These are phyloP conservation scores for Sugiyamaella boreocaroliniensis DNA, from an alignment of 805 yeast species.

Conservation along the genomic window DNA sequence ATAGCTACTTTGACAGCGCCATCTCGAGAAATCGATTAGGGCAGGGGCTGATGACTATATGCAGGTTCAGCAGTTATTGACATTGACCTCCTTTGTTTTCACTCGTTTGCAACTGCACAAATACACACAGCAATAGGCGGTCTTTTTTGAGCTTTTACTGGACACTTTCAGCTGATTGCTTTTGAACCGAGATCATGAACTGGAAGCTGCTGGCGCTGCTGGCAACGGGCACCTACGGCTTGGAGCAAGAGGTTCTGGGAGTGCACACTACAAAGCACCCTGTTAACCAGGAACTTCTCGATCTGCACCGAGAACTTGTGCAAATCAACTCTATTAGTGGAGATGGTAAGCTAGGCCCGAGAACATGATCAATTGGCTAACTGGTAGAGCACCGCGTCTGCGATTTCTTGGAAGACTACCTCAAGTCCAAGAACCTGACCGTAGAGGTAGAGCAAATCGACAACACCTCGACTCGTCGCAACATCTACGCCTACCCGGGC, in stretches of 20 bases:
- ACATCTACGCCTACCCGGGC: conserved; percentile 54
- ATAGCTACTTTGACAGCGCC: too few species aligned
- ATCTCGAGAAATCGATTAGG: too few species aligned
- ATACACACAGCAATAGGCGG: too few species aligned
- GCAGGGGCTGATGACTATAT: too few species aligned
- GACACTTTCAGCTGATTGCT: too few species aligned
- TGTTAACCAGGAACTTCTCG: background rate
- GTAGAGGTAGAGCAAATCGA: conserved; percentile 42
- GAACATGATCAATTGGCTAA: background rate
- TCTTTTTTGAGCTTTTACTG: too few species aligned
- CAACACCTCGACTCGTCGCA: conserved; percentile 34
- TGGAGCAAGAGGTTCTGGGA: background rate
- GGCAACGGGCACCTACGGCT: background rate
- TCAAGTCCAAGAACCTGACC: conserved; percentile 41
- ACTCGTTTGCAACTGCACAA: too few species aligned
- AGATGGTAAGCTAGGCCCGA: conserved; percentile 23
- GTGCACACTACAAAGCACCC: background rate
- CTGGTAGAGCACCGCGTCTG: conserved; percentile 30
- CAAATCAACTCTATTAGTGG: conserved; percentile 33
- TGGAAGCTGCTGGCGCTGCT: background rate
- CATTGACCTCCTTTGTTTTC: too few species aligned
- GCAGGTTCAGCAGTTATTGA: too few species aligned
- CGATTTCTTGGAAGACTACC: conserved; percentile 34
- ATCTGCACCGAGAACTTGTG: conserved; percentile 33
- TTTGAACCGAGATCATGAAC: background rate